These are phyloP conservation scores for Adansonia madagascariensis DNA, from an alignment of 441 rosid genomes.

Conservation along the genomic window DNA sequence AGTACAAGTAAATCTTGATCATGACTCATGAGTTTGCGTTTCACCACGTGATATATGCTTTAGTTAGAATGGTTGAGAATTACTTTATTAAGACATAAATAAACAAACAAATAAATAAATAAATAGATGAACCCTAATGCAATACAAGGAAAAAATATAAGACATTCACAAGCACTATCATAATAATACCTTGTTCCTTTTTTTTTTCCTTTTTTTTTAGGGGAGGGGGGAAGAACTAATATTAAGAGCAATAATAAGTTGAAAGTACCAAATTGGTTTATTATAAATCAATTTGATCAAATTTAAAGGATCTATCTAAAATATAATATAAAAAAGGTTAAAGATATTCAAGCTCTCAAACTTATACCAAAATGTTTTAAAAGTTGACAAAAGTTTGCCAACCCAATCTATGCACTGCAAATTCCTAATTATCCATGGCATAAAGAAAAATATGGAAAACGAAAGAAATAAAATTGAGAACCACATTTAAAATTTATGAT, in stretches of 20 bases:
- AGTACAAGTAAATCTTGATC: too few relatives aligned
- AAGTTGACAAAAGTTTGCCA: background rate
- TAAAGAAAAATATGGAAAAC: background rate
- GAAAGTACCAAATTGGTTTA: background rate
- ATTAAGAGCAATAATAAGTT: background rate
- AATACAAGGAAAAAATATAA: background rate
- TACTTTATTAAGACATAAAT: too few relatives aligned
- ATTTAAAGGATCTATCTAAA: background rate
- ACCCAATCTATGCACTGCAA: background rate
- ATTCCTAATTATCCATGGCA: background rate
- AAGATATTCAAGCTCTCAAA: background rate
- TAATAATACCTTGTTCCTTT: background rate
- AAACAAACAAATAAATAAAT: background rate
- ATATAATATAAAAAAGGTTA: background rate
- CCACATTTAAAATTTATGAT: conserved; percentile 5
- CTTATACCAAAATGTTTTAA: background rate
- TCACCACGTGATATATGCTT: too few relatives aligned
- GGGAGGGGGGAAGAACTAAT: too few relatives aligned
- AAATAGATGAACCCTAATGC: background rate
- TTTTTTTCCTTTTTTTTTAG: background rate
- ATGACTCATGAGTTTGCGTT: too few relatives aligned
- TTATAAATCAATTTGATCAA: background rate
- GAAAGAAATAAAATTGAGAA: background rate
- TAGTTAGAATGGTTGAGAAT: too few relatives aligned
- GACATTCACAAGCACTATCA: background rate